Evolutionary conservation across 257 asterid genomes (phyloP).

Genomic region (Primulina eburnea): DNA sequence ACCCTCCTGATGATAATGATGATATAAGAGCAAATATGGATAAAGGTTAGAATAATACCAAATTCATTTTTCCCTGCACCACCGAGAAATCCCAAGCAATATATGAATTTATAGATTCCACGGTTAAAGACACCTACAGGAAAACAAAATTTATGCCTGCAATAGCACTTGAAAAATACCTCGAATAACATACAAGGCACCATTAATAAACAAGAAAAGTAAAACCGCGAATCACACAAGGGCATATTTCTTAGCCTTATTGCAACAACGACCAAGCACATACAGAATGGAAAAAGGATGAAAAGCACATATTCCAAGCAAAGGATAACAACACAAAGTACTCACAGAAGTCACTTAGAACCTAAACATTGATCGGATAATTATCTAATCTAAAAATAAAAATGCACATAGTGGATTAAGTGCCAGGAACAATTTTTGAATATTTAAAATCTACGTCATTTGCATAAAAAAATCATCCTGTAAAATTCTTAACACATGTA

Average conservation of each 20-base stretch:
- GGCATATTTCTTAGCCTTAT: too few species aligned
- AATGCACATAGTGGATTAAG: neutral
- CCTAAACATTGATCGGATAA: neutral
- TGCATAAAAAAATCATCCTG: neutral
- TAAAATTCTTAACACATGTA: neutral
- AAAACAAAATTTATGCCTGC: conserved; percentile 20
- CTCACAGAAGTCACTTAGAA: too few species aligned
- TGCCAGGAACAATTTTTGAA: neutral
- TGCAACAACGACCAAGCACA: too few species aligned
- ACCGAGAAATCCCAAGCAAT: conserved; percentile 98
- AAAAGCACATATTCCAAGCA: too few species aligned
- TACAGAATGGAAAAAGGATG: too few species aligned
- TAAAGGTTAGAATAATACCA: conserved; percentile 51
- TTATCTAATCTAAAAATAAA: neutral
- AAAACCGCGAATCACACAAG: too few species aligned
- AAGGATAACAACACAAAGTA: too few species aligned
- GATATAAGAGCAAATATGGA: conserved; percentile 10
- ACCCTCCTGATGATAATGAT: conserved; percentile 17
- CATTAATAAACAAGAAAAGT: neutral
- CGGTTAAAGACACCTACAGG: conserved; percentile 63
- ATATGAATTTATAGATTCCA: conserved; percentile 80
- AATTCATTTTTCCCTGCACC: conserved; percentile 81
- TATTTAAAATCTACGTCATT: neutral
- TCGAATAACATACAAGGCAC: conserved; percentile 19
- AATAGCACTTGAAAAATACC: neutral